phyloP scores from a whole-genome alignment of 2,329 filamentous ascomycete genomes.

The Aspergillus ochraceus region DNA sequence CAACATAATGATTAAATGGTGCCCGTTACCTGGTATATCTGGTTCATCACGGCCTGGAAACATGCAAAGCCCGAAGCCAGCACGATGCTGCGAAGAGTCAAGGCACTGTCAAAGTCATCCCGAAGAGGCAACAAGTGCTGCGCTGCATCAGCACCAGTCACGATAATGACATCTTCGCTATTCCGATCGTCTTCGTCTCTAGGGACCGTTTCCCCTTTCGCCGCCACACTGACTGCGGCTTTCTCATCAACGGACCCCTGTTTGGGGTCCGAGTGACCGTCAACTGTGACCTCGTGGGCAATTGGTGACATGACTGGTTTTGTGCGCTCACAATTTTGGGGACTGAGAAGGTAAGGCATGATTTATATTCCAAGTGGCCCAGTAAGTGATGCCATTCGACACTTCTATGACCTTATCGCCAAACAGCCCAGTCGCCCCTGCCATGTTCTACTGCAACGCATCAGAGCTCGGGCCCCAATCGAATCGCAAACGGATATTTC shows the following conservation, averaged over 20 bases:
- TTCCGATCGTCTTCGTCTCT: background rate
- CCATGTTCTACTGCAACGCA: background rate
- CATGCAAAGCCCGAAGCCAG: constrained; percentile 51
- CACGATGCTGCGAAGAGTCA: constrained; percentile 57
- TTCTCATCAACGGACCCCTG: background rate
- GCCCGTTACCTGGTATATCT: constrained; percentile 53
- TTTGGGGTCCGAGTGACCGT: background rate
- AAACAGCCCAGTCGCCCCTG: background rate
- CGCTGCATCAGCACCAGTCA: constrained; percentile 55
- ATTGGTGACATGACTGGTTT: background rate
- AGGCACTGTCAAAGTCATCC: constrained; percentile 53
- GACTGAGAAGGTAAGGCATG: too few relatives aligned
- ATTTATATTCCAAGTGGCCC: too few relatives aligned
- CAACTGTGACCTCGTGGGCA: background rate
- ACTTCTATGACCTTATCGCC: background rate
- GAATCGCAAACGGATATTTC: background rate
- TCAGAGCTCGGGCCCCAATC: background rate
- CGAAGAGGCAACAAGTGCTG: constrained; percentile 51
- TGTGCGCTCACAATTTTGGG: background rate
- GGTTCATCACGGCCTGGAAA: constrained; percentile 57
- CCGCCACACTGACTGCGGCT: background rate
- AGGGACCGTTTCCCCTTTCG: background rate
- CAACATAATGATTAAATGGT: background rate
- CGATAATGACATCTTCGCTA: constrained; percentile 46
- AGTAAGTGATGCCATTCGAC: background rate